These are phyloP conservation scores for Diaporthe capsici DNA, from an alignment of 2,329 filamentous ascomycete genomes.

Conservation along the genomic window DNA sequence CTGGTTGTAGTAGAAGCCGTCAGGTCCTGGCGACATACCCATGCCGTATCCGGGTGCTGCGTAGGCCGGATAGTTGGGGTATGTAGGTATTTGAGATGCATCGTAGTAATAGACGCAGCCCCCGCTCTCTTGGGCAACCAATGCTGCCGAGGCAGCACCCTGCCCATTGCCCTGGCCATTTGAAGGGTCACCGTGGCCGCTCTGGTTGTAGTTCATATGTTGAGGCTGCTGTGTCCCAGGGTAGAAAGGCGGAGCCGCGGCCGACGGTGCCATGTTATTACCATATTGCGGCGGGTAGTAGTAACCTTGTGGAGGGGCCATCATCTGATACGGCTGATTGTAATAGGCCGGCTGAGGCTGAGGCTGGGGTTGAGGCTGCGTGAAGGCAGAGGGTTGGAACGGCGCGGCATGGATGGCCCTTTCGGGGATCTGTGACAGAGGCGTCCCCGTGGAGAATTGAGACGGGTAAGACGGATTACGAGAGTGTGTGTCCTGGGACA, in stretches of 20 bases:
- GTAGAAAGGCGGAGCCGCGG: constrained; percentile 68
- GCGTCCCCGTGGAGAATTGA: constrained; percentile 81
- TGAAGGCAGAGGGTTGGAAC: constrained; percentile 83
- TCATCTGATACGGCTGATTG: constrained; percentile 68
- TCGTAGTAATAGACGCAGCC: constrained; percentile 98
- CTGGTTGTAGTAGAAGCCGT: constrained; percentile 80
- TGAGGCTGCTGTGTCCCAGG: constrained; percentile 65
- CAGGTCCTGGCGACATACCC: constrained; percentile 74
- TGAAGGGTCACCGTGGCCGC: constrained; percentile 56
- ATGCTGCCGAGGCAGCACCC: constrained; percentile 67
- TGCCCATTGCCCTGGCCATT: constrained; percentile 58
- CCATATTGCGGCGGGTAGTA: constrained; percentile 75
- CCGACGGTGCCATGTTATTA: constrained; percentile 56
- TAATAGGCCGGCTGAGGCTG: constrained; percentile 74
- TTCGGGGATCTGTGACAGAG: constrained; percentile 92
- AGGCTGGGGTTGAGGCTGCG: constrained; percentile 75
- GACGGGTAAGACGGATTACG: constrained; percentile 79
- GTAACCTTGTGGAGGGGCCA: constrained; percentile 72
- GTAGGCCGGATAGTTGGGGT: constrained; percentile 63
- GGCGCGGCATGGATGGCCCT: constrained; percentile 90
- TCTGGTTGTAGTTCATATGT: constrained; percentile 58
- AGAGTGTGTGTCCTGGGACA: constrained; percentile 72
- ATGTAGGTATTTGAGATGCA: constrained; percentile 76
- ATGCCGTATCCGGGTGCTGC: constrained; percentile 63
- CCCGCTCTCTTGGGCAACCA: constrained; percentile 88